Percentiles rank a stretch among this genome's conserved stretches.
Conservation (phyloP, 768 basidiomycete species). For the Leccinum olivaceopallidum region DNA sequence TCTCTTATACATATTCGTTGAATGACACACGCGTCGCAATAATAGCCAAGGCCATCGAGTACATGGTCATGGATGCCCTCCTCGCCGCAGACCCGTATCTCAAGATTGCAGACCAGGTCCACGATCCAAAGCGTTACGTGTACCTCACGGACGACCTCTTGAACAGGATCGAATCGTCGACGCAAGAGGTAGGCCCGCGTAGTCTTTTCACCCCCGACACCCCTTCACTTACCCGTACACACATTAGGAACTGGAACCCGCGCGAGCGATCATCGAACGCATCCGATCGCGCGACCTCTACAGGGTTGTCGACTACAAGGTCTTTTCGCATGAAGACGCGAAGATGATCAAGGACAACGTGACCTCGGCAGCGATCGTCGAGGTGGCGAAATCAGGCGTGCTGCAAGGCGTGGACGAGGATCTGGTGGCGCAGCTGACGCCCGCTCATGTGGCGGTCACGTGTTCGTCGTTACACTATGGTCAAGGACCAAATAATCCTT, state of each 20-base stretch:
- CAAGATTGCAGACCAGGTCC: slow-evolving; percentile 56
- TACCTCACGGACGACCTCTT: slow-evolving; percentile 71
- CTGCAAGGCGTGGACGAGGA: slow-evolving; percentile 28
- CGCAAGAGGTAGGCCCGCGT: slow-evolving; percentile 27
- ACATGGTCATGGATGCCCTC: slow-evolving; percentile 85
- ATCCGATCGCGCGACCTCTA: slow-evolving; percentile 68
- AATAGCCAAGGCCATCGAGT: slow-evolving; percentile 73
- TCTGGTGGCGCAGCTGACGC: slow-evolving; percentile 37
- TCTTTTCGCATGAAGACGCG: slow-evolving; percentile 38
- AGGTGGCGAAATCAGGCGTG: slow-evolving; percentile 36
- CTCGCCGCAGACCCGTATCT: slow-evolving; percentile 64
- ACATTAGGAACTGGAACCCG: slow-evolving; percentile 53
- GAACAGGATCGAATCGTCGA: slow-evolving; percentile 54
- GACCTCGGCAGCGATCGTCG: slow-evolving; percentile 46
- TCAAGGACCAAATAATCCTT: slow-evolving; percentile 67
- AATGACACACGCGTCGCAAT: not conserved
- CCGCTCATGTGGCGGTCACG: slow-evolving; percentile 63
- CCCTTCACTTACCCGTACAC: too few relatives aligned
- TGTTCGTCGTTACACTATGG: slow-evolving; percentile 73
- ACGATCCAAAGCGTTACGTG: slow-evolving; percentile 59
- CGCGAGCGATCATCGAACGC: slow-evolving; percentile 63
- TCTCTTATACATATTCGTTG: too few relatives aligned
- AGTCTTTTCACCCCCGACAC: too few relatives aligned
- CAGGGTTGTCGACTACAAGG: slow-evolving; percentile 65
- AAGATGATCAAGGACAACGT: slow-evolving; percentile 27